Percentiles rank a stretch among this genome's conserved stretches.
Conservation (phyloP, 768 basidiomycete species). For the Chalciporus piperatus region DNA sequence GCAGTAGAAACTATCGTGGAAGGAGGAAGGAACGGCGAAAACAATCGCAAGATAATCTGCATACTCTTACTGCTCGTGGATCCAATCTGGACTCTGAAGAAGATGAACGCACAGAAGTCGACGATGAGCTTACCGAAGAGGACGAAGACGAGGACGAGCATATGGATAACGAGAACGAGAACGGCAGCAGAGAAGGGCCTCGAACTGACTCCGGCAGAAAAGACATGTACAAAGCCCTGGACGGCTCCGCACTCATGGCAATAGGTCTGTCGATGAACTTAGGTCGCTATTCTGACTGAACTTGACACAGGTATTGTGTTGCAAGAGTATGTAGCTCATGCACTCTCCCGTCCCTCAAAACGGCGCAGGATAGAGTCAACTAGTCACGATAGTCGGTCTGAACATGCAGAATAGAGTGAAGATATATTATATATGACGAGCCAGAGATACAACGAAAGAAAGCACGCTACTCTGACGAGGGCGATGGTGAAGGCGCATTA, state of each 20-base stretch:
- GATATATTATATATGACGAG: neutral
- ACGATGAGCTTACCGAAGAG: slow-evolving; percentile 14
- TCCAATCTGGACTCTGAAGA: slow-evolving; percentile 5
- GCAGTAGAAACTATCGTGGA: slow-evolving; percentile 43
- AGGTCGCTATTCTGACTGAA: neutral
- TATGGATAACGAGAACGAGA: slow-evolving; percentile 6
- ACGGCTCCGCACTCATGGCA: slow-evolving; percentile 71
- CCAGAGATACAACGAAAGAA: neutral
- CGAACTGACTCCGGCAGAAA: slow-evolving; percentile 14
- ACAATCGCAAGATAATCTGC: slow-evolving; percentile 16
- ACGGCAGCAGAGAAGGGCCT: slow-evolving; percentile 4
- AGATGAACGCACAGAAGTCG: slow-evolving; percentile 17
- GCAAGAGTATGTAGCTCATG: slow-evolving; percentile 57
- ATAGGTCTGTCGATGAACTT: slow-evolving; percentile 46
- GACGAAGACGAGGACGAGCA: slow-evolving; percentile 15
- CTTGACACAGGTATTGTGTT: slow-evolving; percentile 56
- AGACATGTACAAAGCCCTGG: slow-evolving; percentile 76
- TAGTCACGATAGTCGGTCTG: neutral
- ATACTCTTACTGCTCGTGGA: slow-evolving; percentile 17
- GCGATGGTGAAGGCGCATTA: slow-evolving; percentile 4
- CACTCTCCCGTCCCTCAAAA: slow-evolving; percentile 13
- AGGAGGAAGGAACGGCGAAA: slow-evolving; percentile 36
- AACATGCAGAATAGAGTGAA: slow-evolving; percentile 4
- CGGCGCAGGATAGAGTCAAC: slow-evolving; percentile 6
- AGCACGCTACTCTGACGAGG: slow-evolving; percentile 11